Conservation (phyloP, 2,329 filamentous ascomycete genomes). For the Diaporthe nobilis region DNA sequence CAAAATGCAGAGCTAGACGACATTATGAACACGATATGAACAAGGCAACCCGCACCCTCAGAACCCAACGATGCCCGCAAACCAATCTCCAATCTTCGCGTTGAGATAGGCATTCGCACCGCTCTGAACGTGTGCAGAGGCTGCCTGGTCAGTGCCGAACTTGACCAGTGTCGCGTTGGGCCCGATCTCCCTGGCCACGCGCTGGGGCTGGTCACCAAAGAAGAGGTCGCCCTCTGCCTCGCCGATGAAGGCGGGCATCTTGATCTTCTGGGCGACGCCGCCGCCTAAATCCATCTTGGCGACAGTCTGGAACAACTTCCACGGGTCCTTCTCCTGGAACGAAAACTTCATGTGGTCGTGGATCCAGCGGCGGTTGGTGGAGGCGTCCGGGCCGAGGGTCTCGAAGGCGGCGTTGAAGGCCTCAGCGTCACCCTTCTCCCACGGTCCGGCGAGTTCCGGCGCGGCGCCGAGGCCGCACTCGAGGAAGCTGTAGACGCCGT, state of each 20-base stretch:
- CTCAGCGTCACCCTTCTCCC: background rate
- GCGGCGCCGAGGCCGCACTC: background rate
- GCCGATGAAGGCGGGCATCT: constrained; percentile 14
- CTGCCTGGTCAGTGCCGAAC: background rate
- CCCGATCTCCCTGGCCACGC: constrained; percentile 16
- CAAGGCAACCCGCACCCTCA: background rate
- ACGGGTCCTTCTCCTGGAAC: background rate
- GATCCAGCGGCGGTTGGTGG: background rate
- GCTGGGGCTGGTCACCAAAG: constrained; percentile 12
- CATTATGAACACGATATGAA: background rate
- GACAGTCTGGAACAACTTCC: background rate
- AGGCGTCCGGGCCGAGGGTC: background rate
- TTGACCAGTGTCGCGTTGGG: constrained; percentile 15
- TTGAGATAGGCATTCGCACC: background rate
- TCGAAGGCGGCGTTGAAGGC: constrained; percentile 8
- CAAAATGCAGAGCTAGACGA: background rate
- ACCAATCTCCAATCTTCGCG: background rate
- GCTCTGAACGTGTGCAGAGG: constrained; percentile 3
- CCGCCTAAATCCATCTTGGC: background rate
- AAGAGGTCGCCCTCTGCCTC: constrained; percentile 23
- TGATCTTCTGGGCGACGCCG: constrained; percentile 10
- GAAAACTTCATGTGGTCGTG: background rate
- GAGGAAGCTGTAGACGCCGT: constrained; percentile 53
- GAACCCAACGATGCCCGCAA: background rate
- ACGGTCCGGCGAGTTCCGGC: background rate